Conservation (phyloP, 345 rosid genomes). For the Salix brachista region DNA sequence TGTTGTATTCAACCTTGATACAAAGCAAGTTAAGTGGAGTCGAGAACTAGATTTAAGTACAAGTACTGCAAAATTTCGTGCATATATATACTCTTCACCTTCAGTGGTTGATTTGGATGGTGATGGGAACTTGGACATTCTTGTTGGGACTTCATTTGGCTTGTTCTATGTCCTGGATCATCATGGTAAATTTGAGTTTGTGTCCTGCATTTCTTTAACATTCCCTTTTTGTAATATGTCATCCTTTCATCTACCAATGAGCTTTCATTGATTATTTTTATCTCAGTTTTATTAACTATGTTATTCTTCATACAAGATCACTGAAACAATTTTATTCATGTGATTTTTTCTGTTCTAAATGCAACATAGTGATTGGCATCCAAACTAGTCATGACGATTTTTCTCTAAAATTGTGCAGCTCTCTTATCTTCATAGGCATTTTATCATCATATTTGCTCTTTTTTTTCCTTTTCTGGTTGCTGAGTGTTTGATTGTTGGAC, state of each 20-base stretch:
- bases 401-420: background rate
- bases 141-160: conserved; percentile 95
- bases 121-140: conserved; percentile 95
- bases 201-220: background rate
- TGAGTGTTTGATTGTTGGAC: background rate
- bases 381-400: background rate
- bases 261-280: background rate
- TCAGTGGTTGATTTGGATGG: conserved; percentile 98
- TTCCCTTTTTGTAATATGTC: conserved; percentile 3
- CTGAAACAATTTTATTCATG: background rate
- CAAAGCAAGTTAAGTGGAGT: conserved; percentile 97
- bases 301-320: background rate
- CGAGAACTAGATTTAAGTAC: conserved; percentile 80
- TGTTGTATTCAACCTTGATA: conserved; percentile 92
- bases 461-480: background rate
- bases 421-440: background rate
- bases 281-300: background rate
- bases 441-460: background rate
- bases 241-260: background rate
- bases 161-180: conserved; percentile 95
- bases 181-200: conserved; percentile 54
- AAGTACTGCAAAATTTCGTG: conserved; percentile 61
- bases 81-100: conserved; percentile 91
- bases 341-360: background rate
- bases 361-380: background rate